Evolutionary conservation across 768 basidiomycete genomes (phyloP), one percentile per base, ranked within the genome.

Genomic region (Neoboletus brunneissimus): DNA sequence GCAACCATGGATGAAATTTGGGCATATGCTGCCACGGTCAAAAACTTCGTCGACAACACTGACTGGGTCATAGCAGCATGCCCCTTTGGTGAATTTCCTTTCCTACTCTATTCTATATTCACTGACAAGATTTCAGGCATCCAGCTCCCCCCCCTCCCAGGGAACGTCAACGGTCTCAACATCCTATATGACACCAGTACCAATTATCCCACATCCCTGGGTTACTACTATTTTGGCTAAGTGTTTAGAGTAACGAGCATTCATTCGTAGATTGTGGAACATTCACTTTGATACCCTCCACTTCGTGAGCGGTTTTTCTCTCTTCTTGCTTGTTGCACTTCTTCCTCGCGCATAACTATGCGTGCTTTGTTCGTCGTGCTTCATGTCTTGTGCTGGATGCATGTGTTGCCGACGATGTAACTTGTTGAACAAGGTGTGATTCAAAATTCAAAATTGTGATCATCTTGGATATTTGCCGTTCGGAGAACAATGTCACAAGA

Each of bases 11-110:
- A 58, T 23, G 61, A 82, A 23, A 73, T 85, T 55, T 73, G 63
- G 64, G 35, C 51, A 22, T 88, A 81, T 74, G 81, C 85, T 69
- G 32, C 12, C 58, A 61, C 10, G 8, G 73, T 79, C 3, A 74
- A 69, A 18, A 13, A 7, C 10, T 88, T 73, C 59, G 68, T 84
- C 71, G 12, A 22, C 0, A 13, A 0, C 22, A 22, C n/a, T 22
- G 5, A 1, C 0, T 41, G 67, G 61, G 37, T 82, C 15, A 0
- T 13, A 5, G 64, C 37, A 0, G 79, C 82, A 63, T 81, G 77
- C 62, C 79, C 79, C 29, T 93, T 90, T 61, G 88, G 91, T 88
- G 57, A 55, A 79, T 48, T 2, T 16, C n/a, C 2, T 45, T 15
- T 2, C 8, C n/a, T 29, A 1, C 29, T 34, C n/a, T 0, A n/a